phyloP scores from a whole-genome alignment of 2,329 filamentous ascomycete species.

The Cladophialophora chaetospira region DNA sequence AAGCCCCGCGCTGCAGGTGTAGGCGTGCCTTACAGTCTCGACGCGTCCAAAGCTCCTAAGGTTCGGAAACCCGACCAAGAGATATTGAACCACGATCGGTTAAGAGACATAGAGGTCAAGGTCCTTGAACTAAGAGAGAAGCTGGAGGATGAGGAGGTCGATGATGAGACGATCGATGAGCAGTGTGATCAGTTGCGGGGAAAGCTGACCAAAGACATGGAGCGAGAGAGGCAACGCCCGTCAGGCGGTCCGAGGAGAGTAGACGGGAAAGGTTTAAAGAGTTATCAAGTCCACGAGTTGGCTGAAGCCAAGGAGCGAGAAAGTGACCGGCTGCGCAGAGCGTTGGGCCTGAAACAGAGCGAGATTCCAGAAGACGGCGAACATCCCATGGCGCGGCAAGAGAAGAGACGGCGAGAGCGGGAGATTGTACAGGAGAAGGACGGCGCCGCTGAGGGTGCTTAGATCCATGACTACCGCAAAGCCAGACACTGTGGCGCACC shows the following conservation, averaged over 20 bases:
- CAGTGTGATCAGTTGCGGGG: slow-evolving; percentile 67
- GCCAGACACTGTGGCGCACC: no score
- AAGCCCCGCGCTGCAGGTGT: slow-evolving; percentile 72
- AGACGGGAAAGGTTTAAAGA: slow-evolving; percentile 67
- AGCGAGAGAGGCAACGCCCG: slow-evolving; percentile 40
- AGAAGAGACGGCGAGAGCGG: slow-evolving; percentile 44
- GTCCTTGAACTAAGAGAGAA: slow-evolving; percentile 87
- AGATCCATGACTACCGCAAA: no score
- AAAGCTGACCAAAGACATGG: slow-evolving; percentile 62
- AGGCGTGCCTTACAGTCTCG: slow-evolving; percentile 65
- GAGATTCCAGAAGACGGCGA: slow-evolving; percentile 40
- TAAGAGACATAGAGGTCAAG: slow-evolving; percentile 87
- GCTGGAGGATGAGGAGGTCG: slow-evolving; percentile 77
- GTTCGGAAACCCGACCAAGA: slow-evolving; percentile 83
- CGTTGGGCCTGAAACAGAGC: slow-evolving; percentile 81
- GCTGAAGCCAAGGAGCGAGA: slow-evolving; percentile 96
- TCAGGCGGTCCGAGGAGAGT: slow-evolving; percentile 33
- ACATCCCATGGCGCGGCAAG: slow-evolving; percentile 50
- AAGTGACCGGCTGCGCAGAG: slow-evolving; percentile 82
- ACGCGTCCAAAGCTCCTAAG: slow-evolving; percentile 44
- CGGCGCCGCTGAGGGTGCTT: slow-evolving; percentile 40
- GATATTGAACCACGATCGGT: slow-evolving; percentile 91
- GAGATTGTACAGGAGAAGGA: slow-evolving; percentile 37
- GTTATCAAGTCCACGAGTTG: slow-evolving; percentile 93
- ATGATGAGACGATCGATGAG: slow-evolving; percentile 88